Base-by-base conservation (phyloP, 192 early-diverging fungal species). In the Linnemannia zychae region DNA sequence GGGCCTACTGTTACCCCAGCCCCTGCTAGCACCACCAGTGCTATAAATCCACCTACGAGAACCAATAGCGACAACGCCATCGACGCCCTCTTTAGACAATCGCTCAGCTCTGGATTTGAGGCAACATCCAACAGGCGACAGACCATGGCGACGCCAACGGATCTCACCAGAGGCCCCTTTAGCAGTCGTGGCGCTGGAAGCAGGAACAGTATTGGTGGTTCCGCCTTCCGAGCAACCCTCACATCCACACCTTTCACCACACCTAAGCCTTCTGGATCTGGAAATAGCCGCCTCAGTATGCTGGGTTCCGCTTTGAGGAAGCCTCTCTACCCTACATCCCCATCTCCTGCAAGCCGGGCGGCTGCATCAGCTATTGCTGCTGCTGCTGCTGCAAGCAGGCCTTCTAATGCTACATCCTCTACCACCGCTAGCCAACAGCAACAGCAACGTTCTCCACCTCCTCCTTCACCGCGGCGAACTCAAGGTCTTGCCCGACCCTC, bases 71-170 rank as follows among this genome's bases (percentile, higher is more conserved):
- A 60, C 20, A 78, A 18, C 34, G 65, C 12, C n/a, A 83, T 84
- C 16, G 76, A 72, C 17, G 24, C 76, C 7, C 71, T 77, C 24
- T 84, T 84, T 48, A 57, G 53, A 28, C 65, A 74, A 9, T 84
- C 82, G 0, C 75, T 84, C 36, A 77, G 72, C 77, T 60, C 76
- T 49, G 82, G 76, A 69, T 78, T 84, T 38, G 82, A 77, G 15
- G 60, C 82, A 28, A 63, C 82, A 28, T 84, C 82, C 37, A 71
- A 31, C 44, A 60, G 81, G 28, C 57, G 81, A n/a, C 81, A 83
- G 38, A 83, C 81, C 3, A 78, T 83, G 53, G 81, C 81, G 1
- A 68, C 81, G 6, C 46, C 81, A 13, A 49, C 57, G 46, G 60
- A 53, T 47, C 2, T 28, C 0, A 63, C 67, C 16, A 66, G 33